Conservation (phyloP, 2,329 filamentous ascomycete genomes). For the Clonostachys sp. region DNA sequence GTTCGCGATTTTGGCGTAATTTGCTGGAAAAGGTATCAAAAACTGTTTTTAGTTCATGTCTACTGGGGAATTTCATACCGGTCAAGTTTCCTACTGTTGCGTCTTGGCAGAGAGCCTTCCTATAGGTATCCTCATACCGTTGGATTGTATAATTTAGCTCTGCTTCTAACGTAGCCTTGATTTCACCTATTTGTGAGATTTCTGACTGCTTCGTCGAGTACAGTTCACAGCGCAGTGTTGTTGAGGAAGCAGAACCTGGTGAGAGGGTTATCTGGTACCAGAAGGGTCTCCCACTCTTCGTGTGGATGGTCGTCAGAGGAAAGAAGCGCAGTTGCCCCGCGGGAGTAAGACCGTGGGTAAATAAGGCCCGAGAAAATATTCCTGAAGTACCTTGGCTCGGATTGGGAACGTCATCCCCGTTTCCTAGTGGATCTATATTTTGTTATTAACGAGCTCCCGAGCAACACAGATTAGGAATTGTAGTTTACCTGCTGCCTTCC, state of each 20-base stretch:
- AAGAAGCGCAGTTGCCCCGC: background rate
- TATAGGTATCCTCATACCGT: background rate
- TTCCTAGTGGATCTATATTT: too few relatives aligned
- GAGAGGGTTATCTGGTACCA: background rate
- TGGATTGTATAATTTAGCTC: background rate
- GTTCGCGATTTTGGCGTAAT: background rate
- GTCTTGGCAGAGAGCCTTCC: background rate
- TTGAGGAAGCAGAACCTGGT: background rate
- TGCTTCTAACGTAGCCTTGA: background rate
- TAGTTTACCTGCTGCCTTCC: slow-evolving; percentile 36
- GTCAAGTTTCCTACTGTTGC: background rate
- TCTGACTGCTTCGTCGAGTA: background rate
- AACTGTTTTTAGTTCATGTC: background rate
- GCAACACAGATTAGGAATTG: too few relatives aligned
- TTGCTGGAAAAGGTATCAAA: background rate
- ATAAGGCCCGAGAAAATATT: background rate
- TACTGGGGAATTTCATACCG: background rate
- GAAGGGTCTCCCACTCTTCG: background rate
- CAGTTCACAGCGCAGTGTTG: background rate
- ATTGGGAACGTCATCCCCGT: too few relatives aligned
- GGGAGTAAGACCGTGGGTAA: background rate
- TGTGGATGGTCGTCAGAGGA: background rate
- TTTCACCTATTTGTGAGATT: background rate
- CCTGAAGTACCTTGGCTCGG: too few relatives aligned
- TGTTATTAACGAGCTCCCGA: too few relatives aligned